Evolutionary conservation across 495 filamentous ascomycete species (phyloP), one percentile per base, ranked within the genome.

Genomic region (Parathielavia appendiculata): DNA sequence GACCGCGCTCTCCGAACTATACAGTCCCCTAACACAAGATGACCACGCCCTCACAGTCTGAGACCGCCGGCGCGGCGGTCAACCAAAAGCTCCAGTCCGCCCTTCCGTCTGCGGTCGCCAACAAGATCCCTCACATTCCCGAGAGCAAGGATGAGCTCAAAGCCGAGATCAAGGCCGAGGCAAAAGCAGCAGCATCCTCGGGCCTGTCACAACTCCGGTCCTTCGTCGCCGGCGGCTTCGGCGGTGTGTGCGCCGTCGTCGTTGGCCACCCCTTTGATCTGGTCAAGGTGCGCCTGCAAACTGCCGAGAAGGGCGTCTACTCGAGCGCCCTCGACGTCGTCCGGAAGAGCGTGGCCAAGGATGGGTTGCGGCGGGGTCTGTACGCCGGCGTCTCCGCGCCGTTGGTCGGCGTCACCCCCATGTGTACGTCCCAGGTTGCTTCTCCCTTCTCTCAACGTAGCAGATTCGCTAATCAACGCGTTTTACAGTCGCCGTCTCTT

Each of bases 321-420:
- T 85, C 78, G 13, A 84, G 87, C 35, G 93, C 95, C 9, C 82
- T 97, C 61, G 95, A 98, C 77, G 92, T 96, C 7, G 92, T 96
- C 61, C 75, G 81, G 70, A 95, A 85, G 78, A 91, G 87, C 17
- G 71, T 97, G 56, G 91, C 92, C 22, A 83, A 89, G 59, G 95
- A 97, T 74, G 93, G 93, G 0, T 66, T 95, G 62, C 75, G 82
- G 50, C 79, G 88, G 59, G 93, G 93, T 11, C 72, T 98, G 56
- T 98, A 98, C 76, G 93, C 93, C n/a, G 93, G 93, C 74, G 93
- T 98, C 34, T 90, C 86, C 55, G 93, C 95, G 64, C 95, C 93
- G 41, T 76, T 98, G 60, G 86, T 96, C 12, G 93, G 95, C 41
- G 93, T 98, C 19, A 97, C 93, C 59, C 93, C 93, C 34, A 97